phyloP scores from a whole-genome alignment of 768 basidiomycete species.

The Hemileccinum rubropunctum region DNA sequence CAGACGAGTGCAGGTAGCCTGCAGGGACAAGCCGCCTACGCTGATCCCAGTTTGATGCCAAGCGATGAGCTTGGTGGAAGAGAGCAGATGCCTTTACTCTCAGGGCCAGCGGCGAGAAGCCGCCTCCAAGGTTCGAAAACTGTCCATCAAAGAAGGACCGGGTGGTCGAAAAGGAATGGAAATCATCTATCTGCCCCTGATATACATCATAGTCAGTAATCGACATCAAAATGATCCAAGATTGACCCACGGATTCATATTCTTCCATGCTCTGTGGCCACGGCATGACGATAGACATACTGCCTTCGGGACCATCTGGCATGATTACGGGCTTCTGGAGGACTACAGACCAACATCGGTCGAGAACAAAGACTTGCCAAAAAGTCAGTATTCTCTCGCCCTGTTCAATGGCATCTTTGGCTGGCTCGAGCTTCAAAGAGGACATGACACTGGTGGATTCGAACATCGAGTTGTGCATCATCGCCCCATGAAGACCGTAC shows the following conservation, averaged over 20 bases:
- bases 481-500: slow-evolving; percentile 59
- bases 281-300: slow-evolving; percentile 62
- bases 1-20: slow-evolving; percentile 15
- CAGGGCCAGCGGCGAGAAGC: slow-evolving; percentile 62
- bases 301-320: slow-evolving; percentile 57
- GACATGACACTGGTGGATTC: slow-evolving; percentile 35
- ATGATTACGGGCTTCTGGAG: slow-evolving; percentile 66
- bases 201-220: slow-evolving; percentile 15
- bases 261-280: slow-evolving; percentile 76
- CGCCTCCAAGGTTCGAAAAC: slow-evolving; percentile 44
- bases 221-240: slow-evolving; percentile 4
- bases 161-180: slow-evolving; percentile 55
- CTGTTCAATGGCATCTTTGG: slow-evolving; percentile 57
- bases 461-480: slow-evolving; percentile 32
- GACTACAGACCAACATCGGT: slow-evolving; percentile 78
- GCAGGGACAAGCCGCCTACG: slow-evolving; percentile 40
- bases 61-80: slow-evolving; percentile 61
- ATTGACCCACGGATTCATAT: slow-evolving; percentile 61
- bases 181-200: slow-evolving; percentile 57
- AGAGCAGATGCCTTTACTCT: slow-evolving; percentile 77
- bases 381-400: slow-evolving; percentile 74
- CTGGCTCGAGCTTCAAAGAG: slow-evolving; percentile 51
- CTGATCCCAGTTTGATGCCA: slow-evolving; percentile 59
- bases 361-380: slow-evolving; percentile 81
- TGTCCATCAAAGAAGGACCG: slow-evolving; percentile 62